Evolutionary conservation across 257 asterid genomes (phyloP), one percentile per base, ranked within the genome.

Genomic region (Nicotiana undulata): DNA sequence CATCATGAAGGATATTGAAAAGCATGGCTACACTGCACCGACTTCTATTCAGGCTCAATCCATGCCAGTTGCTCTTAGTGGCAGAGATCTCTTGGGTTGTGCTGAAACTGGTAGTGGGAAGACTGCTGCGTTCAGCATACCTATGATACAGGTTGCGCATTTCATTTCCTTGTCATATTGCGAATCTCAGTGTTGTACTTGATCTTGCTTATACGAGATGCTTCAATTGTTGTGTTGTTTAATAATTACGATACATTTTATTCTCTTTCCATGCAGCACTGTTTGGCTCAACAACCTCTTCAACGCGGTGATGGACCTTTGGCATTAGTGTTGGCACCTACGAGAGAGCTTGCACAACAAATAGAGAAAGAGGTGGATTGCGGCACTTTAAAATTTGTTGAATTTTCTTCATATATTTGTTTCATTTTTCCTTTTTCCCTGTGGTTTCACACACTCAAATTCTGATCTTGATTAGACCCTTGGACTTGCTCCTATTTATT

Each of bases 91-190:
- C 55, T 84, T 94, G 86, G 98, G 98, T 46, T 92, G 97, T 88
- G 98, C 98, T 49, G 97, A 92, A 86, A 94, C 98, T 84, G 97
- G 97, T 37, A 90, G 97, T 81, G 98, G 97, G 53, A 94, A 92
- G 85, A 94, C 98, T 10, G 97, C 97, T 79, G 98, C 97, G 63
- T 94, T 94, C 81, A 78, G 90, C 79, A 85, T 94, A 79, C 98
- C 97, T 68, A 90, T 94, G 97, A 94, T 94, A 85, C 95, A 94
- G 98, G 97, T 91, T 83, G 40, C 60, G 9, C 53, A 58, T 88
- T 64, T 77, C 84, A 53, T 53, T 49, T 31, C 51, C 79, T 49
- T 49, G 26, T 74, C 79, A 15, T 74, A 15, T 20, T 74, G 60
- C 17, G 22, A 49, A 15, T 74, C 7, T 24, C 44, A 49, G 12